A percentile compares a stretch with the other conserved stretches of the same genome.
Conservation (phyloP, 1,284 basidiomycete genomes). For the Meira miltonrushii region DNA sequence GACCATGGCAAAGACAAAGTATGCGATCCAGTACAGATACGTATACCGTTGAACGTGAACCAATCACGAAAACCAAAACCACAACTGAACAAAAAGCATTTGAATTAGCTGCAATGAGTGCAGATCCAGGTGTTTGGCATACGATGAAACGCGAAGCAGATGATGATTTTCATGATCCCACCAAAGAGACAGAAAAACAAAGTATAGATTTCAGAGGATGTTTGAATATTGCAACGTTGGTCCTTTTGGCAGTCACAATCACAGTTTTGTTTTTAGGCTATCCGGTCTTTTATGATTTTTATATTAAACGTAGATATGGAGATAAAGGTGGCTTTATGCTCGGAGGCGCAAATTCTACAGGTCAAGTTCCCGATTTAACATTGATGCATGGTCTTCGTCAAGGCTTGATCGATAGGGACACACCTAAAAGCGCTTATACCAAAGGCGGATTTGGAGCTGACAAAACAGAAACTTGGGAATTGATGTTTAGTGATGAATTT, state of each 20-base stretch:
- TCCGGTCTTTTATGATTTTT: constrained; percentile 18
- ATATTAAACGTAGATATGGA: constrained; percentile 5
- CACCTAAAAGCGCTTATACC: constrained; percentile 22
- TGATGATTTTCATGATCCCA: constrained; percentile 21
- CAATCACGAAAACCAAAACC: no score
- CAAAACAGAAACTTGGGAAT: constrained; percentile 1
- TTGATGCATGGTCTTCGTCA: neutral
- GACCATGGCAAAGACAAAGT: no score
- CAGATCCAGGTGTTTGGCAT: constrained; percentile 12
- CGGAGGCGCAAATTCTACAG: constrained; percentile 25
- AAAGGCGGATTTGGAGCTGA: constrained; percentile 4
- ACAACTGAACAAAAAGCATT: no score
- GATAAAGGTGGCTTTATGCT: constrained; percentile 25
- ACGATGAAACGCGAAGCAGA: constrained; percentile 26
- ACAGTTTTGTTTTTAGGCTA: constrained; percentile 29
- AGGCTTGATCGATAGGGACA: constrained; percentile 42
- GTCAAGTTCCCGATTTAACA: constrained; percentile 21
- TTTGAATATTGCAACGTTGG: constrained; percentile 28
- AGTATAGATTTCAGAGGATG: constrained; percentile 13
- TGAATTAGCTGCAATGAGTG: constrained; percentile 1
- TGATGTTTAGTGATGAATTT: constrained; percentile 50
- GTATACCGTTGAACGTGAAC: no score
- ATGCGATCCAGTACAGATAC: no score
- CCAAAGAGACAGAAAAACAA: neutral
- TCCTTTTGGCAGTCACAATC: constrained; percentile 19